Evolutionary conservation across 129 eudicot genomes (phyloP).

Genomic region (Kitagawia praeruptora): DNA sequence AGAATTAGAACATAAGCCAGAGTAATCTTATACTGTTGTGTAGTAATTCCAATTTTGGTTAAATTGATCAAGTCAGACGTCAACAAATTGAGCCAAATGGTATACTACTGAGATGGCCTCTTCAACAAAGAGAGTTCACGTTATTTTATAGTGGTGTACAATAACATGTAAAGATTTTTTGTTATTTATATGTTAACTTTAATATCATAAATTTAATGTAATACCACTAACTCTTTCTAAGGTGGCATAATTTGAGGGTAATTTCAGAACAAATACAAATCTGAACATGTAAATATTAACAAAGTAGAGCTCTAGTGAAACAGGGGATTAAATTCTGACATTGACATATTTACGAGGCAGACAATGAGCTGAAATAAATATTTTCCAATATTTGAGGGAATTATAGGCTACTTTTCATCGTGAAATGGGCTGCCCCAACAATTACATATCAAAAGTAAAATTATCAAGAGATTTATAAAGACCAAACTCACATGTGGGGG

Average conservation of each 20-base stretch:
- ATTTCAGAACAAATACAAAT: background rate
- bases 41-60: background rate
- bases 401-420: background rate
- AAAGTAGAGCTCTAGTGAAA: background rate
- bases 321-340: constrained; percentile 3
- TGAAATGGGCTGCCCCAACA: constrained; percentile 3
- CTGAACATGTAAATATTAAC: background rate
- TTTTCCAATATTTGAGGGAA: background rate
- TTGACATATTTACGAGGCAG: background rate
- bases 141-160: background rate
- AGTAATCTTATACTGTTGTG: background rate
- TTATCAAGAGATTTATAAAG: background rate
- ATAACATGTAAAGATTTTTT: background rate
- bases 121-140: background rate
- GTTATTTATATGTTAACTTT: background rate
- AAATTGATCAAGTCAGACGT: background rate
- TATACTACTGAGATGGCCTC: background rate
- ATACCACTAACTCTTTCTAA: background rate
- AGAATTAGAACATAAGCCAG: background rate
- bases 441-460: constrained; percentile 7
- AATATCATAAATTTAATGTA: background rate
- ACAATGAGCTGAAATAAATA: background rate
- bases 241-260: background rate
- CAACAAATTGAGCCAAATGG: background rate
- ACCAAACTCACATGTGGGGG: constrained; percentile 23